A percentile compares a stretch with the other conserved stretches of the same genome.
phyloP scores from a whole-genome alignment of 371 early-diverging fungal species.

The Mortierella sp. region DNA sequence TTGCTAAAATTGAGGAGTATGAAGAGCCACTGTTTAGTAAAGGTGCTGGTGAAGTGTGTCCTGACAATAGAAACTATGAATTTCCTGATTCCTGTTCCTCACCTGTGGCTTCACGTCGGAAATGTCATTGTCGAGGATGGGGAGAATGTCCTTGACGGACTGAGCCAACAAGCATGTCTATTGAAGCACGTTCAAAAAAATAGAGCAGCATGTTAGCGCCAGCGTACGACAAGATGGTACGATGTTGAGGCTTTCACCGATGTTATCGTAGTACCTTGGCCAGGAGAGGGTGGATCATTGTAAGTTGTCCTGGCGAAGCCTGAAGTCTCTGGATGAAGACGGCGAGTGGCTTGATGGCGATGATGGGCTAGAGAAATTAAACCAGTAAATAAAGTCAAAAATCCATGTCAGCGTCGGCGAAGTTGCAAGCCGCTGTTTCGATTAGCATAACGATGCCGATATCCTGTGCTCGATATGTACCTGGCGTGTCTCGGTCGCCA shows the following conservation, averaged over 20 bases:
- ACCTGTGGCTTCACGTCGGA: constrained; percentile 68
- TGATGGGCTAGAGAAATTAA: constrained; percentile 54
- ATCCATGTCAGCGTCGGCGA: background rate
- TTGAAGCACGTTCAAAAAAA: background rate
- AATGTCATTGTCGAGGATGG: constrained; percentile 71
- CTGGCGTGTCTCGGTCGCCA: constrained; percentile 56
- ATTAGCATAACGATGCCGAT: constrained; percentile 41
- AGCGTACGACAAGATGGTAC: background rate
- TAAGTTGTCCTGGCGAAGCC: constrained; percentile 59
- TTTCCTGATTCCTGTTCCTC: constrained; percentile 10
- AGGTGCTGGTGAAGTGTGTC: background rate
- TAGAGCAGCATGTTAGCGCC: background rate
- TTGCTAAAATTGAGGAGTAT: constrained; percentile 1
- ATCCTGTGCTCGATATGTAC: constrained; percentile 15
- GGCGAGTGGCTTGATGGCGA: constrained; percentile 61
- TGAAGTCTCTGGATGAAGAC: constrained; percentile 61
- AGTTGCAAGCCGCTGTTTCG: background rate
- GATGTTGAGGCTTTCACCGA: background rate
- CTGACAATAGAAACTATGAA: background rate
- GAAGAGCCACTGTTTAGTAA: background rate
- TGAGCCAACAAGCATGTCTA: constrained; percentile 74
- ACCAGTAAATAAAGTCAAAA: background rate
- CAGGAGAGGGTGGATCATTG: constrained; percentile 70
- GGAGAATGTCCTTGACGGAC: constrained; percentile 68
- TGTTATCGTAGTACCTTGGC: constrained; percentile 59